Evolutionary conservation across 2,329 filamentous ascomycete species (phyloP).

Genomic region (Beauveria scarabaeidicola): DNA sequence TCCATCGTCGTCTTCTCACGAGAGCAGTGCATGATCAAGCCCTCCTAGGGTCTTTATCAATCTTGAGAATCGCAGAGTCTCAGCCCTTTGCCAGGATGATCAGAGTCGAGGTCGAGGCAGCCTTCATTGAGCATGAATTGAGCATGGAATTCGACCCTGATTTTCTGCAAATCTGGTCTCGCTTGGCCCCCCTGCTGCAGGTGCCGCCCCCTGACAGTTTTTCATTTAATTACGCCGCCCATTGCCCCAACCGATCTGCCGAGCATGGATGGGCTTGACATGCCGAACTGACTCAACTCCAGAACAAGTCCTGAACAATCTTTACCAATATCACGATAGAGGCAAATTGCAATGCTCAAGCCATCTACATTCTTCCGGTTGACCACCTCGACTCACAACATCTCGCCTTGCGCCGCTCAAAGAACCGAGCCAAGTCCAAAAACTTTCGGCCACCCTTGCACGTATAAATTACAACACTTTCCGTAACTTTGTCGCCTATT

Average conservation of each 20-base stretch:
- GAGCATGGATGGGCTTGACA: too few species aligned
- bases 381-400: too few species aligned
- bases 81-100: not conserved
- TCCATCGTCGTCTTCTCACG: too few species aligned
- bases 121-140: not conserved
- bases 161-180: not conserved
- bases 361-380: not conserved
- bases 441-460: too few species aligned
- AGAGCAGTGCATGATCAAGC: too few species aligned
- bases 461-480: too few species aligned
- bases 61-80: not conserved
- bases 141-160: not conserved
- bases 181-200: not conserved
- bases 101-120: not conserved
- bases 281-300: not conserved
- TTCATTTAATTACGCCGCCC: too few species aligned
- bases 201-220: too few species aligned
- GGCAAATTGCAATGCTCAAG: not conserved
- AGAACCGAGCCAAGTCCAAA: too few species aligned
- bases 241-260: too few species aligned
- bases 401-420: too few species aligned
- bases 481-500: not conserved
- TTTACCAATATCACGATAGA: too few species aligned
- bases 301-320: not conserved
- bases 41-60: not conserved